Conservation (phyloP, 179 eudicot genomes). For the Sideroxylon spinosum region DNA sequence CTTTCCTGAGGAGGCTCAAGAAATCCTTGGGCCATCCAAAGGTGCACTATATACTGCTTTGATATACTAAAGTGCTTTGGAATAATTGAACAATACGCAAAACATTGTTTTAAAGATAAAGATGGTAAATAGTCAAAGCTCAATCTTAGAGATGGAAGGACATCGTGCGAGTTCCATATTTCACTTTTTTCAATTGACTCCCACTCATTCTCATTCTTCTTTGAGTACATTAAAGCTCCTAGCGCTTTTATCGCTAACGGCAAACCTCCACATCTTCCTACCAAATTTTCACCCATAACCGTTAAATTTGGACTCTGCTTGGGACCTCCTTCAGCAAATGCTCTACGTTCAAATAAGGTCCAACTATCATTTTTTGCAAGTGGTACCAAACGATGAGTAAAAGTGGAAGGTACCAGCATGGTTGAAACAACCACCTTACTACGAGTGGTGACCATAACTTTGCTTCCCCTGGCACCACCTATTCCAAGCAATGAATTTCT, state of each 20-base stretch:
- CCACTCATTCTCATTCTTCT: not conserved
- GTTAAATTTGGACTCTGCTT: not conserved
- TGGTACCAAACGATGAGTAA: not conserved
- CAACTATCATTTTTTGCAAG: not conserved
- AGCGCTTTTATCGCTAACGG: not conserved
- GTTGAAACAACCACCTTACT: not conserved
- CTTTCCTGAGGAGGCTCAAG: not conserved
- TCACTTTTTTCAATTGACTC: not conserved
- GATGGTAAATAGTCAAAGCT: not conserved
- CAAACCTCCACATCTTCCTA: not conserved
- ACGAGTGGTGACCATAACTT: not conserved
- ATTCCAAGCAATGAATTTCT: not conserved
- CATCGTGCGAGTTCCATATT: no score
- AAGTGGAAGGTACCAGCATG: not conserved
- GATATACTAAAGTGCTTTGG: no score
- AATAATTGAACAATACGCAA: no score
- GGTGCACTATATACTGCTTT: not conserved
- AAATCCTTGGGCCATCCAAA: slow-evolving; percentile 4
- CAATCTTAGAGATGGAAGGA: not conserved
- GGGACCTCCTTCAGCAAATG: not conserved
- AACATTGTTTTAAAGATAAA: not conserved
- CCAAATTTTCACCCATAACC: not conserved
- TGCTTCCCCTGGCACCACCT: not conserved
- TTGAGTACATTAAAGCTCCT: not conserved
- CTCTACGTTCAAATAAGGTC: not conserved